Conservation (phyloP, 805 yeast genomes). For the Komagataella mondaviorum region DNA sequence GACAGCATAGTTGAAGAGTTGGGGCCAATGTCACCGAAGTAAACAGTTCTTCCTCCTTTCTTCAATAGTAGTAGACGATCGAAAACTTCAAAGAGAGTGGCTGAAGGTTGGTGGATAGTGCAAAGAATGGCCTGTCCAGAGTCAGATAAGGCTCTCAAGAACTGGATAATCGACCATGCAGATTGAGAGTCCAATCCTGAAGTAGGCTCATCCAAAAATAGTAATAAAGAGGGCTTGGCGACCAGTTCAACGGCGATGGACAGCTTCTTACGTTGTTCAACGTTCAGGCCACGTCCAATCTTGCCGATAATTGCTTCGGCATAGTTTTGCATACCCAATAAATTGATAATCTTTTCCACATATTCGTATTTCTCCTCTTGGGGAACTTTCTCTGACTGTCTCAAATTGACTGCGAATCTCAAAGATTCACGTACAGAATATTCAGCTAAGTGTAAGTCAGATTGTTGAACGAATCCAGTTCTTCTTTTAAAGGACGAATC, state of each 20-base stretch:
- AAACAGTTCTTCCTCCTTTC: constrained; percentile 39
- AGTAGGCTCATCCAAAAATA: constrained; percentile 48
- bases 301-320: constrained; percentile 39
- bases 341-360: constrained; percentile 25
- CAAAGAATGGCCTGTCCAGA: constrained; percentile 47
- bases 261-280: constrained; percentile 39
- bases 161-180: constrained; percentile 43
- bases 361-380: constrained; percentile 28
- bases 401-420: constrained; percentile 32
- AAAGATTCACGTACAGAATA: constrained; percentile 39
- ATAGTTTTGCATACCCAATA: constrained; percentile 26
- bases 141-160: constrained; percentile 32
- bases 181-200: constrained; percentile 48
- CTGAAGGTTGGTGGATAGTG: constrained; percentile 42
- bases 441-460: constrained; percentile 35
- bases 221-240: constrained; percentile 36
- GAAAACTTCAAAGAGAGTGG: constrained; percentile 27
- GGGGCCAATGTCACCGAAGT: constrained; percentile 39
- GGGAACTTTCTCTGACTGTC: constrained; percentile 26
- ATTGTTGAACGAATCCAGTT: constrained; percentile 46
- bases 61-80: constrained; percentile 29
- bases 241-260: constrained; percentile 44
- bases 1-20: constrained; percentile 26
- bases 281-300: constrained; percentile 35
- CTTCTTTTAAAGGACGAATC: constrained; percentile 36